These are phyloP conservation scores for Cercospora nicotianae DNA, from an alignment of 2,329 filamentous ascomycete genomes.

Conservation along the genomic window DNA sequence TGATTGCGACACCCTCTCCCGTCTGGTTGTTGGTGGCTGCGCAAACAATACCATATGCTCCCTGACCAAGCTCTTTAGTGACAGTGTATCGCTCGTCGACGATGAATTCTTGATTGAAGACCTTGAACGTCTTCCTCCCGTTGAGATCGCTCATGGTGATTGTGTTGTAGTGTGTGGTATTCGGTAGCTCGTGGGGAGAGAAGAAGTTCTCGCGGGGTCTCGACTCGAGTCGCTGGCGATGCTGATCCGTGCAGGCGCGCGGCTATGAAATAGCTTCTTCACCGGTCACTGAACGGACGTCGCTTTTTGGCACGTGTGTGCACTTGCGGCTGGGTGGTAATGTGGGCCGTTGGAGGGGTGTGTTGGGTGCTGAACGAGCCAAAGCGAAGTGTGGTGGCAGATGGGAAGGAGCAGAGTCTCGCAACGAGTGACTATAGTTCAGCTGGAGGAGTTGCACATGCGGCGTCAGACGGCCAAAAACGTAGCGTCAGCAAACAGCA, in stretches of 20 bases:
- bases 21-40: slow-evolving; percentile 90
- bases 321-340: not conserved
- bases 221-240: not conserved
- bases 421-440: no score
- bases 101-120: slow-evolving; percentile 99
- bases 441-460: no score
- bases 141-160: slow-evolving; percentile 59
- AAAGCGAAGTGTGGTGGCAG: no score
- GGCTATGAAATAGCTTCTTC: not conserved
- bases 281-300: not conserved
- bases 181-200: not conserved
- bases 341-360: no score
- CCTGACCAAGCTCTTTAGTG: slow-evolving; percentile 97
- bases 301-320: not conserved
- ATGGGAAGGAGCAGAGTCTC: no score
- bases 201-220: not conserved
- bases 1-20: slow-evolving; percentile 93
- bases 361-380: no score
- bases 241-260: slow-evolving; percentile 6
- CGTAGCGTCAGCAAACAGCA: no score
- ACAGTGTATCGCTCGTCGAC: slow-evolving; percentile 98
- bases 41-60: slow-evolving; percentile 97
- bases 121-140: slow-evolving; percentile 93
- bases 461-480: no score
- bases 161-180: not conserved